These are phyloP conservation scores for Trifolium repens DNA, from an alignment of 306 rosid genomes.

Conservation along the genomic window DNA sequence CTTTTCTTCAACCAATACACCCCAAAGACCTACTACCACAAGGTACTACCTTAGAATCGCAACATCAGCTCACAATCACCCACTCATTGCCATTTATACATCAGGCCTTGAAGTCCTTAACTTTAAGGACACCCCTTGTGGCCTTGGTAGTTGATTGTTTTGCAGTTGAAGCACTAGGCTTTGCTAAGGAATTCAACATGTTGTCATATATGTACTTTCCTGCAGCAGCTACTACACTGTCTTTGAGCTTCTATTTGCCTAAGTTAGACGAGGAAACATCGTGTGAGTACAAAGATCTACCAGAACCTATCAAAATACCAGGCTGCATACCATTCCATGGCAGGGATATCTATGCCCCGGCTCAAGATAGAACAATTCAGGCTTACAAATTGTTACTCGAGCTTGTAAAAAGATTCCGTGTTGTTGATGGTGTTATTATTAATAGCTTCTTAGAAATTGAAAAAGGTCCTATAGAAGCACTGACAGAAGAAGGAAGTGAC, in stretches of 20 bases:
- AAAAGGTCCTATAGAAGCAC: conserved; percentile 5
- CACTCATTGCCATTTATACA: conserved; percentile 30
- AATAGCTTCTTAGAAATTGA: conserved; percentile 42
- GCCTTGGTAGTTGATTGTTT: conserved; percentile 29
- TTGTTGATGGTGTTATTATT: conserved; percentile 30
- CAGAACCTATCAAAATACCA: background rate
- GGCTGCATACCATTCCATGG: background rate
- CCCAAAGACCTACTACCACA: conserved; percentile 4
- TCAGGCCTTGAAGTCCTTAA: conserved; percentile 7
- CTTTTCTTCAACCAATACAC: conserved; percentile 15
- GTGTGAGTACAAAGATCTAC: background rate
- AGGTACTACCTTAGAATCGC: background rate
- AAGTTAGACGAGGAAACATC: background rate
- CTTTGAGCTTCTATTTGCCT: background rate
- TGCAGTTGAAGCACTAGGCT: background rate
- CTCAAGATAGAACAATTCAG: background rate
- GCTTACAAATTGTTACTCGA: background rate
- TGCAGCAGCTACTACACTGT: background rate
- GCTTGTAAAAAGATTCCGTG: background rate
- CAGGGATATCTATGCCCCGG: background rate
- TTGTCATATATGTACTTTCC: conserved; percentile 32
- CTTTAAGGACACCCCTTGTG: background rate
- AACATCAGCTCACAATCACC: background rate
- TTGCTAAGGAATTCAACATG: conserved; percentile 31
- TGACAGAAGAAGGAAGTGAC: background rate